Evolutionary conservation across 192 early-diverging fungal species (phyloP).

Genomic region (Gaertneriomyces sp.): DNA sequence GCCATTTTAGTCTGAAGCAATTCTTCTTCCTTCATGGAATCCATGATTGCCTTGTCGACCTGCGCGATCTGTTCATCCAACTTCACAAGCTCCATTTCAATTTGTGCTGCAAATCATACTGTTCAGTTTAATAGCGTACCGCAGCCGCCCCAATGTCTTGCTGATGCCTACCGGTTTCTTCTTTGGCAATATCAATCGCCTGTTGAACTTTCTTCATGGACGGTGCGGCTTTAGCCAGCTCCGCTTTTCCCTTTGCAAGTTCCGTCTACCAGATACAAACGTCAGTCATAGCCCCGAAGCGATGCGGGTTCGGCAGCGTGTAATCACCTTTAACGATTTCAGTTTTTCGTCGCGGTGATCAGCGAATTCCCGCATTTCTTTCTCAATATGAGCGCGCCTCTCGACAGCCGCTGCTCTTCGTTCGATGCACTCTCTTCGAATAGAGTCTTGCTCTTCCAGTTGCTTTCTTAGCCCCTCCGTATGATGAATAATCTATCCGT

Average conservation of each 20-base stretch:
- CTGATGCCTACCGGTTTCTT: constrained; percentile 58
- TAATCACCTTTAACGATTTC: constrained; percentile 61
- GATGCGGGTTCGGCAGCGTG: neutral
- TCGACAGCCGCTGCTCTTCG: constrained; percentile 43
- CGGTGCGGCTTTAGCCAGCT: constrained; percentile 54
- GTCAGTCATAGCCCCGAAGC: constrained; percentile 1
- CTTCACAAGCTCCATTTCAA: constrained; percentile 27
- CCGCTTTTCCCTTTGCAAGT: constrained; percentile 60
- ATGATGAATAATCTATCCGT: constrained; percentile 47
- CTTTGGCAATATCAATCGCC: constrained; percentile 58
- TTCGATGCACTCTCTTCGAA: constrained; percentile 42
- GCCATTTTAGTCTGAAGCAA: constrained; percentile 42
- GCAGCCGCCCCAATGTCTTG: neutral
- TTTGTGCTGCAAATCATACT: constrained; percentile 15
- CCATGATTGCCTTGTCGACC: constrained; percentile 4
- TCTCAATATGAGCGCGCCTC: constrained; percentile 57
- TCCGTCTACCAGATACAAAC: constrained; percentile 46
- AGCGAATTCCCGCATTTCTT: constrained; percentile 87
- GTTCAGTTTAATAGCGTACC: neutral
- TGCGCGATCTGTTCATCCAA: constrained; percentile 17
- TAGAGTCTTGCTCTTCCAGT: constrained; percentile 48
- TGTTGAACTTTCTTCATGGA: constrained; percentile 62
- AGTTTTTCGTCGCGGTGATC: constrained; percentile 85
- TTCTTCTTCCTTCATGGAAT: constrained; percentile 7
- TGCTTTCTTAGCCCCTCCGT: constrained; percentile 54